Percentiles rank a stretch among this genome's conserved stretches.
These are phyloP conservation scores for Eragrostis curvula DNA, from an alignment of 176 grass and related monocot species.

Conservation along the genomic window DNA sequence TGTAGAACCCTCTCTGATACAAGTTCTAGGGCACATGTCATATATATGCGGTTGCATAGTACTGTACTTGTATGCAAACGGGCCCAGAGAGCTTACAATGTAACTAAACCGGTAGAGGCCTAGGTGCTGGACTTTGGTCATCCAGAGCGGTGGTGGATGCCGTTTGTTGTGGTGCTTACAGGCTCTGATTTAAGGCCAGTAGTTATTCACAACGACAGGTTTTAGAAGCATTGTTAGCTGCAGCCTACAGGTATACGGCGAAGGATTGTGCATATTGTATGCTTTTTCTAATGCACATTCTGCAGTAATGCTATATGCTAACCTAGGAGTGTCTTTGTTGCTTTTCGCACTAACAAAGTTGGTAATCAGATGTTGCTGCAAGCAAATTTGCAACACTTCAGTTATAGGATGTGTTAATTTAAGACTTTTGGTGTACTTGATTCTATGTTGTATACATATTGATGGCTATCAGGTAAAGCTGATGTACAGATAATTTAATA, in stretches of 20 bases:
- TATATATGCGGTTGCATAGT: neutral
- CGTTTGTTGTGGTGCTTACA: neutral
- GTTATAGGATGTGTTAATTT: neutral
- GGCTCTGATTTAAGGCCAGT: neutral
- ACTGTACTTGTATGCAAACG: neutral
- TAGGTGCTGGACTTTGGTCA: neutral
- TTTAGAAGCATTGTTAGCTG: neutral
- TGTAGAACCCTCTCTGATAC: neutral
- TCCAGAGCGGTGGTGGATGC: neutral
- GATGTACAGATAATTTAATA: neutral
- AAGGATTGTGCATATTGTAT: neutral
- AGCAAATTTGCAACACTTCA: neutral
- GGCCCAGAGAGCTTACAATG: neutral
- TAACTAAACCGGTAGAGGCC: too few species aligned
- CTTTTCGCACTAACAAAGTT: neutral
- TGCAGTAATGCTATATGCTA: neutral
- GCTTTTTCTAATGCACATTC: slow-evolving; percentile 13
- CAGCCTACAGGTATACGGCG: neutral
- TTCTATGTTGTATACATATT: neutral
- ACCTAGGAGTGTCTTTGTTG: neutral
- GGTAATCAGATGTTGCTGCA: neutral
- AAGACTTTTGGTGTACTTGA: neutral
- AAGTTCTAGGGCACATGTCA: slow-evolving; percentile 8
- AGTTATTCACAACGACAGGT: neutral
- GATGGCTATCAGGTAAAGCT: neutral